Evolutionary conservation across 805 yeast genomes (phyloP), one percentile per base, ranked within the genome.

Genomic region (Metschnikowia peoriensis): DNA sequence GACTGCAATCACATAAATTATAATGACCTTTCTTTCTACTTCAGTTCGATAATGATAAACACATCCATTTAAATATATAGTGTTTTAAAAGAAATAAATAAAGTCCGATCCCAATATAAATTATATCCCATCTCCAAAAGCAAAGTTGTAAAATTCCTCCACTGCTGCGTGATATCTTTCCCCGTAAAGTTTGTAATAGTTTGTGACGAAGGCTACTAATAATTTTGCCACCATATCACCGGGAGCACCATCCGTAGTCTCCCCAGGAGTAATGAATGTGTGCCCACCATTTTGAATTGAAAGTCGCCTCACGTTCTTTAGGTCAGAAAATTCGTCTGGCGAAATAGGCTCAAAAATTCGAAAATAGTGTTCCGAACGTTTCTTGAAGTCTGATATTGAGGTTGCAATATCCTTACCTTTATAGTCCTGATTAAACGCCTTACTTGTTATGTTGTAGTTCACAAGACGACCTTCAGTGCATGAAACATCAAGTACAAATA

Each of bases 361-460:
- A 46, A 68, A 71, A 65, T 86, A 86, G 56, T 78, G 77, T 41
- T 73, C 67, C 10, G 85, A 71, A 56, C 92, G 73, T 47, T 73
- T 72, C 41, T 83, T 73, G 61, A 86, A 86, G 69, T 86, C 91
- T 4, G 68, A 57, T 15, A 85, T 77, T 4, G 90, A 83, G 7
- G 63, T 63, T 35, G 75, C 75, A 57, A 82, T 80, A 42, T 81
- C 79, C 57, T 73, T 72, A 44, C 78, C 77, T 49, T 65, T 68
- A 65, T 86, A 86, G 64, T 86, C 92, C 38, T 75, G 77, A 61
- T 84, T 85, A 49, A 70, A 72, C 0, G 90, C 78, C 65, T 86
- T 86, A 47, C 82, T 80, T 59, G 80, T 83, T 49, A 86, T 83
- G 66, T 86, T 86, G 65, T 66, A 86, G 53, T 79, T 73, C 58